A percentile compares a stretch with the other conserved stretches of the same genome.
phyloP scores from a whole-genome alignment of 2,329 filamentous ascomycete genomes.

The Fusarium dimerum region DNA sequence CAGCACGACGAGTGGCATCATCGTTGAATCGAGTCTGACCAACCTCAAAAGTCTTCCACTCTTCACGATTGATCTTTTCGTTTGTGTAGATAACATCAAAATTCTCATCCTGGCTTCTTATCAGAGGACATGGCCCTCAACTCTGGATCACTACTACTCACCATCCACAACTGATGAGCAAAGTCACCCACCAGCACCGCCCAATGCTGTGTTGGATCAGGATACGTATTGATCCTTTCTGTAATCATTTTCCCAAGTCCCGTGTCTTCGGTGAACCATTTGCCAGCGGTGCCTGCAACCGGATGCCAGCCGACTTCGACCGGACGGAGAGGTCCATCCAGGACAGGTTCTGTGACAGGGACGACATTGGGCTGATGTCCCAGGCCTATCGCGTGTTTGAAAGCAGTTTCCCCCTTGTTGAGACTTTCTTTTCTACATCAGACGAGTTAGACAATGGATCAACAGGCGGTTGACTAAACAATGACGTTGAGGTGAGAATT shows the following conservation, averaged over 20 bases:
- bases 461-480: background rate
- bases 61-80: slow-evolving; percentile 43
- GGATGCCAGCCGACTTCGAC: slow-evolving; percentile 62
- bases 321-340: slow-evolving; percentile 33
- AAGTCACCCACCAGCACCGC: slow-evolving; percentile 58
- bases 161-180: slow-evolving; percentile 62
- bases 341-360: slow-evolving; percentile 28
- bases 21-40: slow-evolving; percentile 57
- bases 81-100: slow-evolving; percentile 60
- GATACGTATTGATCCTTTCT: slow-evolving; percentile 54
- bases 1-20: slow-evolving; percentile 50
- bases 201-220: slow-evolving; percentile 63
- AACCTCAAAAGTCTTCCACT: slow-evolving; percentile 54
- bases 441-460: slow-evolving; percentile 2
- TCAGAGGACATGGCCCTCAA: background rate
- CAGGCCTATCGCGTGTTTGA: slow-evolving; percentile 38
- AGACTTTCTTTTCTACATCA: slow-evolving; percentile 32
- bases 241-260: slow-evolving; percentile 58
- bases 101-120: slow-evolving; percentile 47
- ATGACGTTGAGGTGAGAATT: background rate
- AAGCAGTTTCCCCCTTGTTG: slow-evolving; percentile 36
- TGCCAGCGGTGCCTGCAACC: slow-evolving; percentile 55
- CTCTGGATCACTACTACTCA: slow-evolving; percentile 24
- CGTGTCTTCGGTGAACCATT: slow-evolving; percentile 60
- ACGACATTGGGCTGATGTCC: slow-evolving; percentile 35